Base-by-base conservation (phyloP, 2,329 filamentous ascomycete species). In the Aspergillus neoniger region DNA sequence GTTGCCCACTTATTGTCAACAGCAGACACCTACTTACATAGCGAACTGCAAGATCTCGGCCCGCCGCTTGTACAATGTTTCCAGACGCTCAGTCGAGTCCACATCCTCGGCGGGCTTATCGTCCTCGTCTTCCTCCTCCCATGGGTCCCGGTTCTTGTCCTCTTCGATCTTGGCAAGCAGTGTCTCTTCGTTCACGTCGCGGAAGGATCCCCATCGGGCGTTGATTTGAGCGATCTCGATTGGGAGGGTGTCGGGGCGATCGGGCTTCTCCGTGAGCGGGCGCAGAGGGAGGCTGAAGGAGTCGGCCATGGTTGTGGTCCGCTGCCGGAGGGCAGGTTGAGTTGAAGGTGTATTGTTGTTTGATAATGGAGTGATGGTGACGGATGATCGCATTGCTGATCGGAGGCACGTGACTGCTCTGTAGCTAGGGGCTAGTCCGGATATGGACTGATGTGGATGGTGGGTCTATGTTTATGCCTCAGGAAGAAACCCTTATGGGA, bases 211-310 rank as follows among this genome's bases (percentile, higher is more conserved):
- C 62, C 90, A 88, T 70, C 96, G 88, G 47, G 81, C 77, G 67
- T 92, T 90, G 70, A 96, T 89, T 66, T 93, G 91, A 60, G 84
- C 80, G 67, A 97, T 92, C 67, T 94, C 89, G 50, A 89, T 85
- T 59, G 85, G 82, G n/a, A 97, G 81, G 50, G 82, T 84, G 71
- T 85, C 70, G 80, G 82, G 70, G 79, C 85, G 77, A 80, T 83
- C 69, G 78, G 82, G 59, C 66, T 69, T 65, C 59, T 74, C 68
- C 7, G 65, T 56, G 5, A 70, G 86, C 44, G 89, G 85, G 59
- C 86, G 85, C 60, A 93, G 78, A 9, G 87, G 85, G 55, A 91
- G 83, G 7, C 79, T 77, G 51, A 83, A 77, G 4, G 75, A 74
- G 39, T 76, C 72, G 1, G 78, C 64, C 72, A 81, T 78, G 47